Conservation (phyloP, 129 eudicot genomes). For the Scalesia atractyloides region DNA sequence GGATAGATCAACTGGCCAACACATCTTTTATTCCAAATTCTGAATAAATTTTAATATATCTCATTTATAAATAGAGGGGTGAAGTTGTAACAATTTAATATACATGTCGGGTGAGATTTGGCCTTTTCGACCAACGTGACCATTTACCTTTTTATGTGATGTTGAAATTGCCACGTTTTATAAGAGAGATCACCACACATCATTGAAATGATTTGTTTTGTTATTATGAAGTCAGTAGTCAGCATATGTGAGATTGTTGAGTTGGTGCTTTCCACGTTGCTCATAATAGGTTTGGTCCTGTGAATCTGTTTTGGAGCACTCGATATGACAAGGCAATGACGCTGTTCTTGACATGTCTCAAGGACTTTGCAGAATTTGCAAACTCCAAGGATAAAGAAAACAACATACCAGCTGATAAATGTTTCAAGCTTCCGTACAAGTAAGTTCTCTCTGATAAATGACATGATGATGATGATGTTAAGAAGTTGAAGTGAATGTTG, state of each 20-base stretch:
- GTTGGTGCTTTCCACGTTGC: constrained; percentile 5
- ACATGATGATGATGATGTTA: not conserved
- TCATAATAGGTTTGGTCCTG: constrained; percentile 80
- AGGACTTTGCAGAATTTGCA: constrained; percentile 91
- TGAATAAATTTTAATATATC: not conserved
- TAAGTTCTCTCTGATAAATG: constrained; percentile 30
- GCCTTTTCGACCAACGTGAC: not conserved
- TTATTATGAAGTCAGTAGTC: not conserved
- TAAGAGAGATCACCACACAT: not conserved
- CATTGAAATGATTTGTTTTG: not conserved
- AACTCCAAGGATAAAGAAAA: constrained; percentile 78
- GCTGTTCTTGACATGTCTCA: constrained; percentile 83
- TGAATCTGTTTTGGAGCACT: constrained; percentile 96
- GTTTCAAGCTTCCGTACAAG: constrained; percentile 96
- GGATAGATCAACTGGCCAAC: not conserved
- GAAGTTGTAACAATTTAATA: not conserved
- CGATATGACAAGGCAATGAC: constrained; percentile 98
- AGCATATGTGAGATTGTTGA: not conserved
- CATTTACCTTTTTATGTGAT: not conserved
- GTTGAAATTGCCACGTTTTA: not conserved
- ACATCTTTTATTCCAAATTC: not conserved
- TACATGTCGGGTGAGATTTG: not conserved
- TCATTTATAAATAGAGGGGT: not conserved
- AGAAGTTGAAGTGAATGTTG: not conserved
- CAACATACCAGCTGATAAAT: constrained; percentile 75